Conservation (phyloP, 495 filamentous ascomycete species). For the Penicillium waksmanii region DNA sequence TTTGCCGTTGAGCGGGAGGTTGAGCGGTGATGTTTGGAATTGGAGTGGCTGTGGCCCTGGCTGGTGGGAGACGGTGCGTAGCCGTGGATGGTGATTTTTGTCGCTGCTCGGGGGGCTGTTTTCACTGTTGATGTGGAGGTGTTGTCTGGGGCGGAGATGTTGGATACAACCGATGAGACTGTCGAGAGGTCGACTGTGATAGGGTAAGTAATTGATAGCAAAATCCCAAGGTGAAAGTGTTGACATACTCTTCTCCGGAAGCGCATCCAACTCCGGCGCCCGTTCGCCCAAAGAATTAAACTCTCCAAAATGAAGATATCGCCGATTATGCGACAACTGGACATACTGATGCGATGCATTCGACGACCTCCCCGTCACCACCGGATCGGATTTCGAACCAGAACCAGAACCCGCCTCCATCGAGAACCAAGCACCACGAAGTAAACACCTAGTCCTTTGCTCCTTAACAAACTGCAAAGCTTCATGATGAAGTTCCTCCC, state of each 20-base stretch:
- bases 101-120: constrained; percentile 59
- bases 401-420: constrained; percentile 38
- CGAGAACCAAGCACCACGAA: constrained; percentile 90
- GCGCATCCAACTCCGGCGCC: constrained; percentile 71
- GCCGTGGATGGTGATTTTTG: constrained; percentile 91
- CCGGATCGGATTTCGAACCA: constrained; percentile 43
- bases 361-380: neutral
- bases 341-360: constrained; percentile 73
- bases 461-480: constrained; percentile 95
- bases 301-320: constrained; percentile 89
- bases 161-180: constrained; percentile 91
- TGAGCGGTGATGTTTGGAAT: constrained; percentile 33
- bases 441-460: constrained; percentile 89
- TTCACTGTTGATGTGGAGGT: constrained; percentile 61
- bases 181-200: constrained; percentile 75
- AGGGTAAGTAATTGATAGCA: neutral
- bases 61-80: constrained; percentile 48
- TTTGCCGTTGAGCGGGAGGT: constrained; percentile 45
- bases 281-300: constrained; percentile 67
- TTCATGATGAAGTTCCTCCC: constrained; percentile 91
- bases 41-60: constrained; percentile 27
- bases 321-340: constrained; percentile 87
- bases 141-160: constrained; percentile 68
- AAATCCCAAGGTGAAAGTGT: too few relatives aligned
- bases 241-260: constrained; percentile 71